These are phyloP conservation scores for Diospyros lotus DNA, from an alignment of 148 eudicot species.

Conservation along the genomic window DNA sequence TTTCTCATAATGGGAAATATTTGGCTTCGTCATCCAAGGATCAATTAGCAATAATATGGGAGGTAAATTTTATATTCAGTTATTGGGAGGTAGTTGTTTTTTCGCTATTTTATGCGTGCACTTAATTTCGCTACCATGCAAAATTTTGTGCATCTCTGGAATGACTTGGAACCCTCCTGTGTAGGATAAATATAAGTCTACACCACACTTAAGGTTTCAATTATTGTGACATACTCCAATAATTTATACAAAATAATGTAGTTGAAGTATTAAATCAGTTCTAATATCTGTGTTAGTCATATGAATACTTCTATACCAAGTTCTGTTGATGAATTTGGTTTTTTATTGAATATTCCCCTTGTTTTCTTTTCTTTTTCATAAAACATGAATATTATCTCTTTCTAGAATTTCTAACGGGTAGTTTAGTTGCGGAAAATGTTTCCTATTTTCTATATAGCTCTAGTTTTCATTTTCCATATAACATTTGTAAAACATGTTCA, in stretches of 20 bases:
- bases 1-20: constrained; percentile 72
- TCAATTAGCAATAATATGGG: constrained; percentile 70
- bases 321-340: neutral
- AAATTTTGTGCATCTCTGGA: no score
- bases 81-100: neutral
- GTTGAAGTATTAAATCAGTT: neutral
- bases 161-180: neutral
- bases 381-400: no score
- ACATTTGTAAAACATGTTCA: no score
- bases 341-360: neutral
- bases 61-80: constrained; percentile 38
- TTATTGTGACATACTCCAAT: no score
- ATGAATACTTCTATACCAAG: neutral
- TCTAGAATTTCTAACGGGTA: no score
- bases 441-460: no score
- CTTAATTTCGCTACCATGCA: no score
- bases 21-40: constrained; percentile 88
- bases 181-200: neutral
- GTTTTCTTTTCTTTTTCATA: neutral
- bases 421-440: no score
- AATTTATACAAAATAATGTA: neutral
- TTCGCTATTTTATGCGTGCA: no score
- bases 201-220: no score
- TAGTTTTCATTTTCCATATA: no score
- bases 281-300: neutral